These are phyloP conservation scores for Tylopilus sp. DNA, from an alignment of 1,284 basidiomycete species.

Conservation along the genomic window DNA sequence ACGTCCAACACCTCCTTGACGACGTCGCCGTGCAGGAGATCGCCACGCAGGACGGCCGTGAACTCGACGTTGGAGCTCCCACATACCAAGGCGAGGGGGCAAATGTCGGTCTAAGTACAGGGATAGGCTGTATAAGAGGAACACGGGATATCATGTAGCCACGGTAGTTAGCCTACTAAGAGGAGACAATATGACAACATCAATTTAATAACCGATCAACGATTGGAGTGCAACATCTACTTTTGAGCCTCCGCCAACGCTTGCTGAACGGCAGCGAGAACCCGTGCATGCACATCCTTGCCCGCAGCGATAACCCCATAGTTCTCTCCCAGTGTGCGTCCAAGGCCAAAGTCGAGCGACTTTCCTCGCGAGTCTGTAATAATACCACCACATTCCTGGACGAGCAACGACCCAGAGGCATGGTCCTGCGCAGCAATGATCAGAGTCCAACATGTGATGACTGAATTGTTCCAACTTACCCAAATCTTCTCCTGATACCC, in stretches of 20 bases:
- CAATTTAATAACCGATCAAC: too few relatives aligned
- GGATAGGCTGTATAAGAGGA: neutral
- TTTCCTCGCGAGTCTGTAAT: slow-evolving; percentile 88
- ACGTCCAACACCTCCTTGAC: slow-evolving; percentile 85
- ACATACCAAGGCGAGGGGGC: slow-evolving; percentile 51
- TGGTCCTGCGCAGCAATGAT: slow-evolving; percentile 75
- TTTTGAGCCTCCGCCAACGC: slow-evolving; percentile 60
- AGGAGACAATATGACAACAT: neutral
- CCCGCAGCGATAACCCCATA: slow-evolving; percentile 88
- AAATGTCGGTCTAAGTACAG: slow-evolving; percentile 45
- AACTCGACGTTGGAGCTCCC: slow-evolving; percentile 56
- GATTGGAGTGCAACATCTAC: neutral
- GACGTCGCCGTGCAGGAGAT: slow-evolving; percentile 84
- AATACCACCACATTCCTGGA: slow-evolving; percentile 91
- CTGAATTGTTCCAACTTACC: slow-evolving; percentile 54
- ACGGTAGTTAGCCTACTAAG: slow-evolving; percentile 22
- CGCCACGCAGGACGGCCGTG: slow-evolving; percentile 85
- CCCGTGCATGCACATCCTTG: slow-evolving; percentile 71
- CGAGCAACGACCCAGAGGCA: slow-evolving; percentile 87
- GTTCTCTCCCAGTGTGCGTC: slow-evolving; percentile 89
- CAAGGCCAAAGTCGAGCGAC: slow-evolving; percentile 88
- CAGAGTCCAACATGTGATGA: neutral
- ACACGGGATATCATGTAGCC: slow-evolving; percentile 35
- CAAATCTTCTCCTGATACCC: slow-evolving; percentile 93
- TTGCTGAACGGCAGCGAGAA: slow-evolving; percentile 82